Evolutionary conservation across 129 eudicot species (phyloP), one percentile per base, ranked within the genome.

Genomic region (Ambrosia artemisiifolia): DNA sequence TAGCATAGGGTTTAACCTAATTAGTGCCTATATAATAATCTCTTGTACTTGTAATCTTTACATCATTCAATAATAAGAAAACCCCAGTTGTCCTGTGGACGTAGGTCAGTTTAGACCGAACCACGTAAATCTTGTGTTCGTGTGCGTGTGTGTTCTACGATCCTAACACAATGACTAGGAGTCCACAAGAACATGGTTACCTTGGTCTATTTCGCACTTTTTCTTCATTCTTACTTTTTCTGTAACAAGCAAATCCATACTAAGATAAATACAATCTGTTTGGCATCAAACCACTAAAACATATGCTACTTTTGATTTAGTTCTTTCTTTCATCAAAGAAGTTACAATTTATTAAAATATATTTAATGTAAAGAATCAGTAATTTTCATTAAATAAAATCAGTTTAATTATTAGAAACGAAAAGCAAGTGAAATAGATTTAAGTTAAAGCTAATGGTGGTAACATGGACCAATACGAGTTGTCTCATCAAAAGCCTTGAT

Each of bases 401-500:
- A 63, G 62, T 11, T 17, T 47, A 63, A 34, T 35, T 34, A 70
- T 62, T 34, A 38, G 42, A 43, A 54, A 33, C 47, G 38, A 16
- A 20, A 17, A 33, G 53, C 49, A 47, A 73, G 19, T 33, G 30
- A 62, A 33, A 17, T 34, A 63, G 71, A 63, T 18, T 36, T 38
- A n/a, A 36, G 42, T 51, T 57, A 53, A 74, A 64, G 72, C 51
- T 64, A 65, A 49, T 38, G 67, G 65, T 63, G 44, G 85, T 76
- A 82, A 84, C 85, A 80, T 84, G 88, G 88, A 74, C 80, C 88
- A 84, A 80, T 74, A 84, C 80, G 85, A 84, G 76, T 72, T 80
- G 88, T 84, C 84, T 67, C 61, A 62, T 80, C 77, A 75, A 75
- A 75, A 65, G 71, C 57, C 72, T 65, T 65, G 65, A 75, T 48